Percentiles rank a stretch among this genome's conserved stretches.
Conservation (phyloP, 169 alveolate genomes). For the Plasmodium inui region DNA sequence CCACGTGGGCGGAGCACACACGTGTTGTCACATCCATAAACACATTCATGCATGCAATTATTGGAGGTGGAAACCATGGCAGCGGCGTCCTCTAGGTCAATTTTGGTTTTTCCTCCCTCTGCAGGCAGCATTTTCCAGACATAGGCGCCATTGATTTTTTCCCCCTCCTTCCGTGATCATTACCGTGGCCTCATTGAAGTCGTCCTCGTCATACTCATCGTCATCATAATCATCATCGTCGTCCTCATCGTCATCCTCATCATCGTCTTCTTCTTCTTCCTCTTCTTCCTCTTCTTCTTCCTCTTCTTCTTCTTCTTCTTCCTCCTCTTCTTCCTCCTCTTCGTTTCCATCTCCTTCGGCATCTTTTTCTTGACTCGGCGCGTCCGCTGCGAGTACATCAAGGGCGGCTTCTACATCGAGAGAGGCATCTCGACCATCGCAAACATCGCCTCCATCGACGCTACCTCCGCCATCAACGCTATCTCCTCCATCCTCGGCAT, state of each 20-base stretch:
- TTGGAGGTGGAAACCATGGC: background rate
- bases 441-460: background rate
- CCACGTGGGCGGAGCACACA: background rate
- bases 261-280: slow-evolving; percentile 50
- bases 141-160: background rate
- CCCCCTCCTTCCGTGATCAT: background rate
- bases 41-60: background rate
- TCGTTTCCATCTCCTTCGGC: background rate
- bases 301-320: slow-evolving; percentile 56
- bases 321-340: slow-evolving; percentile 52
- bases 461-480: background rate
- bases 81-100: background rate
- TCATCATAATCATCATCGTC: slow-evolving; percentile 66
- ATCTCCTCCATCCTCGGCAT: no score
- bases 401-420: background rate
- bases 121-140: background rate
- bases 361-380: background rate
- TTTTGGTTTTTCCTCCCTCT: background rate
- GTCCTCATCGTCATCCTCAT: slow-evolving; percentile 59
- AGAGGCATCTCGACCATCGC: background rate
- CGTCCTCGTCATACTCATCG: slow-evolving; percentile 73
- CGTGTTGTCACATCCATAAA: no score
- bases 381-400: background rate
- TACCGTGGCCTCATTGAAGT: slow-evolving; percentile 73
- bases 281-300: slow-evolving; percentile 50